A percentile compares a stretch with the other conserved stretches of the same genome.
phyloP scores from a whole-genome alignment of 164 flowering plant species.

The Liriodendron chinense region DNA sequence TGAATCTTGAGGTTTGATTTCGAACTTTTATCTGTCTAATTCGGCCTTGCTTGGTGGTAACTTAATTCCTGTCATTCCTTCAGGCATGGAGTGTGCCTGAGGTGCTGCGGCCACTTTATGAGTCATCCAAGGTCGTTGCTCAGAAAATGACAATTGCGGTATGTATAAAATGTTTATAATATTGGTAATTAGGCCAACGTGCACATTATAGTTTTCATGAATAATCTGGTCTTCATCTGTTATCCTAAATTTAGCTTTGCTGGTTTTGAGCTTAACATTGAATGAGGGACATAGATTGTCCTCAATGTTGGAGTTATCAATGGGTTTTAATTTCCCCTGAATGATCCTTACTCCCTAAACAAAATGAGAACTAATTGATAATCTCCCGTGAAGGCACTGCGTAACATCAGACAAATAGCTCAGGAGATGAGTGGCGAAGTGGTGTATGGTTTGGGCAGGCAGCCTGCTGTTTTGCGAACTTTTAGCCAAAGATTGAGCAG shows the following conservation, averaged over 20 bases:
- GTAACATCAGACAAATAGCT: conserved; percentile 81
- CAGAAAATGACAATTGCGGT: conserved; percentile 94
- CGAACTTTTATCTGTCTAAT: background rate
- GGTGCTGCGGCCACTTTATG: conserved; percentile 85
- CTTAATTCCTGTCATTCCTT: conserved; percentile 2
- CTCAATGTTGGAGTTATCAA: background rate
- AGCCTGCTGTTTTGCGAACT: conserved; percentile 90
- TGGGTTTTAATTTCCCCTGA: background rate
- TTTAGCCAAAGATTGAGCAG: conserved; percentile 93
- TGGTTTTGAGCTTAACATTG: background rate
- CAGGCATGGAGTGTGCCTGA: conserved; percentile 95
- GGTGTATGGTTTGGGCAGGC: conserved; percentile 83
- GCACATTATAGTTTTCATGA: background rate
- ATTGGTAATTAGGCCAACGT: background rate
- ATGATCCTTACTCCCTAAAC: background rate
- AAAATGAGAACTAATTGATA: conserved; percentile 4
- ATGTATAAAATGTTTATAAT: conserved; percentile 22
- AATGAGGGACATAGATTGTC: background rate
- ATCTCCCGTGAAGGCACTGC: conserved; percentile 56
- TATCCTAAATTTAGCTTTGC: background rate
- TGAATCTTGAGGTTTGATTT: conserved; percentile 72
- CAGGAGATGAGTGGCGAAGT: conserved; percentile 91
- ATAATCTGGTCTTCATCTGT: background rate
- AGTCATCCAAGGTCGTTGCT: conserved; percentile 81
- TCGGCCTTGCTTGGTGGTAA: background rate